Conservation (phyloP, 768 basidiomycete species). For the Lactarius hengduanensis region DNA sequence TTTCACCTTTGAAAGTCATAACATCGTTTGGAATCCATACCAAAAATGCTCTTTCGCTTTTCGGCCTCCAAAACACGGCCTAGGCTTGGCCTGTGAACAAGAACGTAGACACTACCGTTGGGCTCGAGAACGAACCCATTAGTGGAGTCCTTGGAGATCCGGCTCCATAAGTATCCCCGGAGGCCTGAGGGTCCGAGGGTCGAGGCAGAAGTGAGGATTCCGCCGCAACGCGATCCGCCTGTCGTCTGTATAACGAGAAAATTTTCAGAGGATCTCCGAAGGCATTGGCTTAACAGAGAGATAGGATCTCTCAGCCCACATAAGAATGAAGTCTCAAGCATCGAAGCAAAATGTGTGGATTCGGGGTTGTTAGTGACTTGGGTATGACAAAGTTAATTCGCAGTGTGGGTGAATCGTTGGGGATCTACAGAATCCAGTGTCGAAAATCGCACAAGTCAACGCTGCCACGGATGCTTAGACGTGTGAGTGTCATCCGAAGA, state of each 20-base stretch:
- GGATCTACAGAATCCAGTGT: too few species aligned
- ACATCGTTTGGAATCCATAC: neutral
- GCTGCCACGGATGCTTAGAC: too few species aligned
- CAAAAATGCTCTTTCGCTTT: neutral
- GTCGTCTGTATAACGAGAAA: neutral
- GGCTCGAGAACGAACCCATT: neutral
- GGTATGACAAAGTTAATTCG: too few species aligned
- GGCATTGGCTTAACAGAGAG: neutral
- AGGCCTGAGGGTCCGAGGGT: neutral
- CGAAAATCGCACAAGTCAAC: too few species aligned
- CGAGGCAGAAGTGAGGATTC: slow-evolving; percentile 4
- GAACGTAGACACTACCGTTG: slow-evolving; percentile 8
- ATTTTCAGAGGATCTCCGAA: slow-evolving; percentile 13
- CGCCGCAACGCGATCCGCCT: neutral
- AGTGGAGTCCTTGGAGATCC: neutral
- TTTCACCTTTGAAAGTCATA: slow-evolving; percentile 3
- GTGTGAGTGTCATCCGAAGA: too few species aligned
- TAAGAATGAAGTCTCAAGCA: neutral
- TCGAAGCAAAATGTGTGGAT: too few species aligned
- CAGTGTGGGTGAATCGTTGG: too few species aligned
- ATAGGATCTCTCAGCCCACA: neutral
- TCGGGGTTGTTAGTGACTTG: too few species aligned
- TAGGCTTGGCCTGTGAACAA: neutral
- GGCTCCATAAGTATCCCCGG: neutral
- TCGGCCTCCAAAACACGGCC: neutral